Conservation (phyloP, 306 rosid species). For the Rosa persica region DNA sequence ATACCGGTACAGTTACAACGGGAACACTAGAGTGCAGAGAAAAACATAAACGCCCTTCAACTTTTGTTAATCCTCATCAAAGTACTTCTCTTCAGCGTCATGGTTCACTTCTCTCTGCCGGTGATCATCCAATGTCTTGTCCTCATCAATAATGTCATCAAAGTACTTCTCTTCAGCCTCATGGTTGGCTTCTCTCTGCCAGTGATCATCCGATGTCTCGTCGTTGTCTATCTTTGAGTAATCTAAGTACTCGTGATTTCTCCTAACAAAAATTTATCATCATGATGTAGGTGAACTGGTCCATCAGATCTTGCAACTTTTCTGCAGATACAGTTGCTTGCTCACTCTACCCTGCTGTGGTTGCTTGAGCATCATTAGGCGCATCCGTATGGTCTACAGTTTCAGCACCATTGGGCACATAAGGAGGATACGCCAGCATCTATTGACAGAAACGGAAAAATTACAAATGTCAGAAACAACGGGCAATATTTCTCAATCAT, state of each 20-base stretch:
- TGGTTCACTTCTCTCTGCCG: no score
- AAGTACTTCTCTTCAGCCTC: conserved; percentile 96
- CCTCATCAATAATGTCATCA: no score
- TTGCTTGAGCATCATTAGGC: conserved; percentile 28
- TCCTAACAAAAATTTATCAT: conserved; percentile 81
- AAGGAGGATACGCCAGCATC: conserved; percentile 32
- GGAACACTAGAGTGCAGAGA: neutral
- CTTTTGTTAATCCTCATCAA: conserved; percentile 58
- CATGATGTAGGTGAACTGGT: conserved; percentile 79
- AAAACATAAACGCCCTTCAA: neutral
- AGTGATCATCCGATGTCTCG: conserved; percentile 88
- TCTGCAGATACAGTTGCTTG: conserved; percentile 53
- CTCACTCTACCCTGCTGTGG: conserved; percentile 31
- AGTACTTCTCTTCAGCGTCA: no score
- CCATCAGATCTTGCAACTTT: conserved; percentile 85
- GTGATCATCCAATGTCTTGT: no score
- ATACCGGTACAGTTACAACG: neutral
- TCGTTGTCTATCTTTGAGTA: conserved; percentile 86
- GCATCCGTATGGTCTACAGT: conserved; percentile 26
- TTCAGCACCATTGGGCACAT: conserved; percentile 23
- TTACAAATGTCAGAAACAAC: conserved; percentile 16
- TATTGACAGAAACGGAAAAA: conserved; percentile 17
- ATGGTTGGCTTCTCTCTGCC: conserved; percentile 87
- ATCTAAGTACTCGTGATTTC: conserved; percentile 74
- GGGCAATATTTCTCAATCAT: conserved; percentile 3